phyloP scores from a whole-genome alignment of 352 stramenopile genomes.

The Pythium guiyangense region DNA sequence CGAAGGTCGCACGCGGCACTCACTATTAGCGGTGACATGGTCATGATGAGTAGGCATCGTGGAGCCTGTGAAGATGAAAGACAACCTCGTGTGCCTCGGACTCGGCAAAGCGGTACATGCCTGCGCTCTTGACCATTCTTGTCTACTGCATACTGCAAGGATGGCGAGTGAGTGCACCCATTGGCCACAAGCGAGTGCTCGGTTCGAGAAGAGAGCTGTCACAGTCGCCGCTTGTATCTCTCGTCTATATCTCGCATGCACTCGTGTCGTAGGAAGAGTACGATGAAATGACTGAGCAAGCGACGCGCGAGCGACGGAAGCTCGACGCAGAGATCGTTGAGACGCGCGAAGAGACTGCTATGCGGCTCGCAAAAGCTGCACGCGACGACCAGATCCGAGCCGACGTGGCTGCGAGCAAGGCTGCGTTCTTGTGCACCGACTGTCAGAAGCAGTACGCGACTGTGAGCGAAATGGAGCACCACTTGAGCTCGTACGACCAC shows the following conservation, averaged over 20 bases:
- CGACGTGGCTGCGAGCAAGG: slow-evolving; percentile 37
- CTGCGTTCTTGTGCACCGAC: slow-evolving; percentile 47
- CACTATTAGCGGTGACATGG: too few relatives aligned
- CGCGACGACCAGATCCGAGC: slow-evolving; percentile 22
- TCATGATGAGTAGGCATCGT: slow-evolving; percentile 31
- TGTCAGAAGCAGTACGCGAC: slow-evolving; percentile 73
- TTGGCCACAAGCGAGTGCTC: neutral
- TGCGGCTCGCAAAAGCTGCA: slow-evolving; percentile 23
- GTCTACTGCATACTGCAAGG: too few relatives aligned
- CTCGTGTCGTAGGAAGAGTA: slow-evolving; percentile 37
- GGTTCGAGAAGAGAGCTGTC: slow-evolving; percentile 8
- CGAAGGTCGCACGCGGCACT: neutral
- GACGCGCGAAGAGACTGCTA: slow-evolving; percentile 26
- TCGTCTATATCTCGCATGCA: neutral
- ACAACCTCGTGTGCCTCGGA: slow-evolving; percentile 50
- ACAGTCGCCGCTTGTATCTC: neutral
- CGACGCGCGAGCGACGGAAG: slow-evolving; percentile 45
- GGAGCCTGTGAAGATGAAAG: slow-evolving; percentile 54
- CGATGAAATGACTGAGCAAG: slow-evolving; percentile 43
- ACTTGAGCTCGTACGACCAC: slow-evolving; percentile 73
- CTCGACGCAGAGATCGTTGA: slow-evolving; percentile 44
- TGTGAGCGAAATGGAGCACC: slow-evolving; percentile 66
- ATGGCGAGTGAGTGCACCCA: neutral
- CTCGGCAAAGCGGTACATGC: slow-evolving; percentile 46
- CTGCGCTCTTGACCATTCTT: neutral